A percentile compares a stretch with the other conserved stretches of the same genome.
Conservation (phyloP, 2,329 filamentous ascomycete species). For the Fusarium keratoplasticum region DNA sequence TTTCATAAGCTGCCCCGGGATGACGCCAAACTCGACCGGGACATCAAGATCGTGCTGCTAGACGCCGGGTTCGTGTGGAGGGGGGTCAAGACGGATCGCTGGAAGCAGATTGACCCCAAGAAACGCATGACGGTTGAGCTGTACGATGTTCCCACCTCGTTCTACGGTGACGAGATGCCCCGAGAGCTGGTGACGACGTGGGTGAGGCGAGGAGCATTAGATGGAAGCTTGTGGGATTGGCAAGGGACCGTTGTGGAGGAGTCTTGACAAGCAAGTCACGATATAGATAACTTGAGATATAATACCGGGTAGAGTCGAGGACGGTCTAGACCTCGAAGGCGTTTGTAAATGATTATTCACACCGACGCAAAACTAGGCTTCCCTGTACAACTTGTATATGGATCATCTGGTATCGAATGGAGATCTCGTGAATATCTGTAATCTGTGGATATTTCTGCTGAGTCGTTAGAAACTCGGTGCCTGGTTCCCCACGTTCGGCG, state of each 20-base stretch:
- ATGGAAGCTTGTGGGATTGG: conserved; percentile 55
- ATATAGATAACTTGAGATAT: not conserved
- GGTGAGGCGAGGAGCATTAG: conserved; percentile 54
- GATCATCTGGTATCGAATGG: not conserved
- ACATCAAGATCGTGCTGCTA: conserved; percentile 49
- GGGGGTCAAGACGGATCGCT: conserved; percentile 43
- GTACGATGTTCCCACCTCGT: conserved; percentile 54
- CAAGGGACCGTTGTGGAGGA: conserved; percentile 35
- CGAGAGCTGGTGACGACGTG: conserved; percentile 54
- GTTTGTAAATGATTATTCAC: not conserved
- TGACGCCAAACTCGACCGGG: conserved; percentile 41
- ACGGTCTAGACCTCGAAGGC: not conserved
- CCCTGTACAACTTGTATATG: not conserved
- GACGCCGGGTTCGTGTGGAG: conserved; percentile 43
- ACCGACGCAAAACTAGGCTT: not conserved
- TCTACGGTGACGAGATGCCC: conserved; percentile 53
- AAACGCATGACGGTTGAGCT: conserved; percentile 53
- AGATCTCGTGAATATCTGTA: not conserved
- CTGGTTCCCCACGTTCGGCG: not conserved
- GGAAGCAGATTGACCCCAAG: conserved; percentile 51
- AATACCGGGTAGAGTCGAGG: not conserved
- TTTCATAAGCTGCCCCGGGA: conserved; percentile 49
- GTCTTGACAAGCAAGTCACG: not conserved
- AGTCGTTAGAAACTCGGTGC: not conserved
- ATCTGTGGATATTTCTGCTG: not conserved